Evolutionary conservation across 495 filamentous ascomycete genomes (phyloP).

Genomic region (Tuber brumale): DNA sequence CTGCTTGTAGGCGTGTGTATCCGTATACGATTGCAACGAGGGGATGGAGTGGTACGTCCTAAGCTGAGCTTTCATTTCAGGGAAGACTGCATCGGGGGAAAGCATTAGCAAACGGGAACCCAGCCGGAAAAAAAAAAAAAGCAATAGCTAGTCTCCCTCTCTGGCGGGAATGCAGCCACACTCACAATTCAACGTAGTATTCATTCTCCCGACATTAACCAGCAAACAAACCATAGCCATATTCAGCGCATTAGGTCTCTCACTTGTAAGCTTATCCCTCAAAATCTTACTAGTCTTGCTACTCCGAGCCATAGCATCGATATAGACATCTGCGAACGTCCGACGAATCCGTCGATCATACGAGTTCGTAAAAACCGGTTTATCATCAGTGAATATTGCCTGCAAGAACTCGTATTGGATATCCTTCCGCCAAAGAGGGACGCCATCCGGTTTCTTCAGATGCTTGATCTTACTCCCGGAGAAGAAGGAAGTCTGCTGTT

Average conservation of each 20-base stretch:
- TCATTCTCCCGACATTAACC: conserved; percentile 97
- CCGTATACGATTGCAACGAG: conserved; percentile 87
- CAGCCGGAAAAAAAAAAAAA: conserved; percentile 30
- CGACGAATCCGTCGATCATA: conserved; percentile 65
- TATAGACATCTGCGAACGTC: conserved; percentile 92
- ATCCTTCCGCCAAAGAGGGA: conserved; percentile 92
- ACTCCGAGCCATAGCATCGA: conserved; percentile 96
- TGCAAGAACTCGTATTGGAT: conserved; percentile 95
- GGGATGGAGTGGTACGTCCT: conserved; percentile 98
- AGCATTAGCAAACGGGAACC: conserved; percentile 20
- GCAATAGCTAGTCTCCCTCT: conserved; percentile 97
- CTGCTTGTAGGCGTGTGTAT: conserved; percentile 94
- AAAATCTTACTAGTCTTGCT: conserved; percentile 99
- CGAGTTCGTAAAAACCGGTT: conserved; percentile 77
- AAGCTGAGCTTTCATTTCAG: conserved; percentile 96
- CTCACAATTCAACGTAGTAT: conserved; percentile 94
- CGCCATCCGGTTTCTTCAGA: conserved; percentile 94
- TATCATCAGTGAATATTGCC: conserved; percentile 80
- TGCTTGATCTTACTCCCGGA: conserved; percentile 68
- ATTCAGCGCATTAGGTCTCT: conserved; percentile 81
- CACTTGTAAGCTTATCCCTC: conserved; percentile 90
- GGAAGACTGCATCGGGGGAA: conserved; percentile 64
- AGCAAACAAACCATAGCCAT: conserved; percentile 99
- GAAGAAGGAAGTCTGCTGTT: conserved; percentile 36
- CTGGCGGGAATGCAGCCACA: conserved; percentile 50